phyloP scores from a whole-genome alignment of 352 stramenopile species.

The Globisporangium yorkense region DNA sequence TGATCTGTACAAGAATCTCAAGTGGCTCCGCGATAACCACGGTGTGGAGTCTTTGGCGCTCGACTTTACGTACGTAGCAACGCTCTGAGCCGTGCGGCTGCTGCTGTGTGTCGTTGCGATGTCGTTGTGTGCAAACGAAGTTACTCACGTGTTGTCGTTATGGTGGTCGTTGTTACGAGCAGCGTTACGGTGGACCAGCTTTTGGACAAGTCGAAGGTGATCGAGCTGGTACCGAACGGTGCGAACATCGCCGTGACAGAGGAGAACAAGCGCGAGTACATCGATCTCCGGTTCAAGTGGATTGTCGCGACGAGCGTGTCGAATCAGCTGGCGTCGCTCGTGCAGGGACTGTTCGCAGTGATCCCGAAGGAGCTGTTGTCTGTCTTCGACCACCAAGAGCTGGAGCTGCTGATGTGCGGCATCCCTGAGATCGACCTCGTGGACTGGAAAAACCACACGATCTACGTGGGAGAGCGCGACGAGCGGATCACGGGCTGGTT shows the following conservation, averaged over 20 bases:
- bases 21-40: constrained; percentile 78
- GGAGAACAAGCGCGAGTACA: constrained; percentile 96
- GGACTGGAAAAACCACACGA: constrained; percentile 96
- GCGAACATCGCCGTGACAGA: constrained; percentile 94
- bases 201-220: constrained; percentile 71
- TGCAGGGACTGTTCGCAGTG: constrained; percentile 96
- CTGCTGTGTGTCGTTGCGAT: background rate
- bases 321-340: constrained; percentile 89
- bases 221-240: constrained; percentile 95
- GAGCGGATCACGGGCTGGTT: constrained; percentile 95
- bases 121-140: background rate
- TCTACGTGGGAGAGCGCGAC: constrained; percentile 88
- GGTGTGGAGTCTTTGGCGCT: constrained; percentile 73
- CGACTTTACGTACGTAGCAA: constrained; percentile 70
- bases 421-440: constrained; percentile 96
- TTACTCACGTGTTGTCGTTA: constrained; percentile 3
- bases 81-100: no score
- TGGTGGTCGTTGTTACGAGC: constrained; percentile 5
- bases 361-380: constrained; percentile 91
- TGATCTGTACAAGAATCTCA: constrained; percentile 83
- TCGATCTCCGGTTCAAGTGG: constrained; percentile 89
- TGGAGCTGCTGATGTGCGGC: constrained; percentile 97
- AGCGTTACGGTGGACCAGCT: constrained; percentile 75
- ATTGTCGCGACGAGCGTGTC: constrained; percentile 78
- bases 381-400: constrained; percentile 96